These are phyloP conservation scores for Cephalotrichum gorgonifer DNA, from an alignment of 2,329 filamentous ascomycete genomes.

Conservation along the genomic window DNA sequence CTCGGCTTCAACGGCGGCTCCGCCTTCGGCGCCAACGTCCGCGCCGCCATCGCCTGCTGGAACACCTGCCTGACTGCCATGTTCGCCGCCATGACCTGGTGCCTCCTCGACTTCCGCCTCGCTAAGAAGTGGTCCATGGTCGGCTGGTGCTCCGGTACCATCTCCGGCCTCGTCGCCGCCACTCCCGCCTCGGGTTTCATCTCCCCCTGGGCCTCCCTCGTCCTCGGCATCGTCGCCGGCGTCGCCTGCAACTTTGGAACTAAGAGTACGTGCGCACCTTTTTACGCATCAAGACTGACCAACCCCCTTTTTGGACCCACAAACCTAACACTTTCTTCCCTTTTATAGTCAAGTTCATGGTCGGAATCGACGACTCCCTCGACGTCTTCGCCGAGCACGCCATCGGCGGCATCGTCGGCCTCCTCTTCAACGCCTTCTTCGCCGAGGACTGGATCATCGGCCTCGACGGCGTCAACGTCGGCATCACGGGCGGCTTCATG, in stretches of 20 bases:
- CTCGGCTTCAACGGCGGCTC: conserved; percentile 97
- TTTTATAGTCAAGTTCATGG: conserved; percentile 43
- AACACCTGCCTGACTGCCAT: conserved; percentile 91
- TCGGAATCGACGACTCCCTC: conserved; percentile 60
- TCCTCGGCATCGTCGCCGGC: conserved; percentile 57
- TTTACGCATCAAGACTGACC: not conserved
- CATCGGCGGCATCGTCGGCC: conserved; percentile 57
- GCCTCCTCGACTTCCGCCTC: conserved; percentile 87
- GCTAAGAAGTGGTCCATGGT: conserved; percentile 86
- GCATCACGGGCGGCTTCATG: conserved; percentile 57
- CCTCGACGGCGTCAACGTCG: conserved; percentile 67
- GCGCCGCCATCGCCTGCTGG: conserved; percentile 95
- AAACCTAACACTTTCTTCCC: not conserved
- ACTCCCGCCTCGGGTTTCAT: conserved; percentile 61
- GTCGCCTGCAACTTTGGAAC: conserved; percentile 59
- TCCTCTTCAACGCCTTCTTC: conserved; percentile 66
- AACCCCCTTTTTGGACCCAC: too few species aligned
- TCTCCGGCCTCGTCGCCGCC: conserved; percentile 60
- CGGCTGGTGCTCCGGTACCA: conserved; percentile 62
- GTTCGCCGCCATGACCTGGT: conserved; percentile 89
- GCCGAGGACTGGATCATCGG: conserved; percentile 60
- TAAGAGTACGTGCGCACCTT: conserved; percentile 31
- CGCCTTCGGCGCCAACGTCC: conserved; percentile 84
- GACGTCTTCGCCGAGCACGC: conserved; percentile 65
- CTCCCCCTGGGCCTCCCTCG: conserved; percentile 55